Conservation (phyloP, 495 filamentous ascomycete species). For the Xylaria nigripes region DNA sequence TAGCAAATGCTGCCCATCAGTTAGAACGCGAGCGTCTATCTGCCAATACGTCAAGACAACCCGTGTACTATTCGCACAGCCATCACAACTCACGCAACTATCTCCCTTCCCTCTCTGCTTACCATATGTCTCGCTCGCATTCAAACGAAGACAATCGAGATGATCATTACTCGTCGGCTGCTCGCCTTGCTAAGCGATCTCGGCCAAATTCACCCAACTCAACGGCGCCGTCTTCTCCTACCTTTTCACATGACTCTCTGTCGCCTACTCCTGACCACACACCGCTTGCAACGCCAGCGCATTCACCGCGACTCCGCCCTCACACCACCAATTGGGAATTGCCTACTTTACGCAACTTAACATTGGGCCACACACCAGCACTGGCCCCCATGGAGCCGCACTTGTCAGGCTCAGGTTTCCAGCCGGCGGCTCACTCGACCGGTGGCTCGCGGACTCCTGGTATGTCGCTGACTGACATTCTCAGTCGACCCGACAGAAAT, state of each 20-base stretch:
- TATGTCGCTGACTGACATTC: constrained; percentile 83
- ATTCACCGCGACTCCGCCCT: constrained; percentile 86
- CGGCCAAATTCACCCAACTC: constrained; percentile 89
- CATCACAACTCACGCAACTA: constrained; percentile 46
- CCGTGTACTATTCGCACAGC: constrained; percentile 52
- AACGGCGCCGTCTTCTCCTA: constrained; percentile 94
- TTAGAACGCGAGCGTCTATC: constrained; percentile 67
- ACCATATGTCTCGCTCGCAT: constrained; percentile 89
- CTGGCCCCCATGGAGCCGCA: constrained; percentile 87
- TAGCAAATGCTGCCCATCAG: constrained; percentile 83
- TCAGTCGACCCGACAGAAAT: constrained; percentile 76
- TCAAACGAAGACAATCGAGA: constrained; percentile 84
- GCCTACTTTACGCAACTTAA: constrained; percentile 81
- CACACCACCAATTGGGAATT: constrained; percentile 55
- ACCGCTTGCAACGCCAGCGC: constrained; percentile 87
- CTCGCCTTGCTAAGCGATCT: constrained; percentile 72
- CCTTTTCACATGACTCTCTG: constrained; percentile 90
- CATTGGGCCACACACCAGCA: constrained; percentile 79
- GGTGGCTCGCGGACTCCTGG: constrained; percentile 46
- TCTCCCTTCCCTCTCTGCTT: constrained; percentile 71
- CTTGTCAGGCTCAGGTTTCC: constrained; percentile 42
- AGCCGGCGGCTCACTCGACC: constrained; percentile 28
- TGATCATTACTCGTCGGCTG: constrained; percentile 53
- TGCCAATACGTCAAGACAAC: constrained; percentile 31
- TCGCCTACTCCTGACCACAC: constrained; percentile 97